Evolutionary conservation across 1,284 basidiomycete genomes (phyloP).

Genomic region (Sanghuangporus weigelae): DNA sequence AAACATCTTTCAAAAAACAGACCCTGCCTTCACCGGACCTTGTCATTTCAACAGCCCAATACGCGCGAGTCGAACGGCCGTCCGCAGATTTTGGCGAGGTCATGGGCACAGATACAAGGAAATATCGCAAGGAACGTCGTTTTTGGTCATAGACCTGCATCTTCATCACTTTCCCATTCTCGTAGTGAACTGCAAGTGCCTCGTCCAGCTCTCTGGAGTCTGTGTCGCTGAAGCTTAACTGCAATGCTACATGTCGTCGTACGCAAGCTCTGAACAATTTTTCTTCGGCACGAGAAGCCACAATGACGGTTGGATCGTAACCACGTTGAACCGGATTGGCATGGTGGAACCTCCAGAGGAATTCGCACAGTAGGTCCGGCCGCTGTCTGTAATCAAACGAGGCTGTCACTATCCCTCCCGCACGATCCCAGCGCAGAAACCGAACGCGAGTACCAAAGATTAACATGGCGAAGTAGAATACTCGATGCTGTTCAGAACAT

Average conservation of each 20-base stretch:
- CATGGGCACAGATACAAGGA: background rate
- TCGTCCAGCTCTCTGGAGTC: background rate
- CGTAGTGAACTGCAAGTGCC: background rate
- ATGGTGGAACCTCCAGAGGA: background rate
- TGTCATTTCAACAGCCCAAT: background rate
- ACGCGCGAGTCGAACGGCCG: background rate
- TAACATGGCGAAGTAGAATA: background rate
- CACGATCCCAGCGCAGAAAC: background rate
- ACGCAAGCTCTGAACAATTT: background rate
- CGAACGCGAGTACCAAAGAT: background rate
- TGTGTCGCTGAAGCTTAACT: background rate
- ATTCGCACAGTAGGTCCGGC: background rate
- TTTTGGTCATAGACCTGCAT: background rate
- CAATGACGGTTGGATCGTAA: background rate
- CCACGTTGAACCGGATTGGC: background rate
- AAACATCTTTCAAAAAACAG: constrained; percentile 24
- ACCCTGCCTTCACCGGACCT: background rate
- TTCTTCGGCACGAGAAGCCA: background rate
- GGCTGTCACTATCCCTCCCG: background rate
- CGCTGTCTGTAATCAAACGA: background rate
- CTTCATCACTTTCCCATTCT: background rate
- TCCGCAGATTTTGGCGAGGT: background rate
- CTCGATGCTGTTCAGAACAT: background rate
- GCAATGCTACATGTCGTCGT: background rate
- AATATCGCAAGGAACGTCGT: background rate